phyloP scores from a whole-genome alignment of 2,329 filamentous ascomycete genomes.

The Colletotrichum kahawae region DNA sequence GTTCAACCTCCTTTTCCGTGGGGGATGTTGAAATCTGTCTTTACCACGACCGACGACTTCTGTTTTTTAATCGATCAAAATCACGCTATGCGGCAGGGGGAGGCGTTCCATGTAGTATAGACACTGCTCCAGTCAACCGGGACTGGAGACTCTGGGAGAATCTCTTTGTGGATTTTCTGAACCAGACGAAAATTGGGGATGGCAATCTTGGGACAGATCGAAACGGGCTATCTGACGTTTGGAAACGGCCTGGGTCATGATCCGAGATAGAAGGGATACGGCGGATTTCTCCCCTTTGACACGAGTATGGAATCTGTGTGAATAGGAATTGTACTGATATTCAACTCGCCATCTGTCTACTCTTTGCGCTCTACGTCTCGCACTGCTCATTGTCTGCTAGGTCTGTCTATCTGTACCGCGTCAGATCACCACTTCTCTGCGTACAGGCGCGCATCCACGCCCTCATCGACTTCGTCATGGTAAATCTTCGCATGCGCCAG shows the following conservation, averaged over 20 bases:
- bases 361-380: neutral
- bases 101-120: slow-evolving; percentile 23
- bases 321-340: slow-evolving; percentile 21
- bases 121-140: neutral
- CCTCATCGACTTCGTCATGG: slow-evolving; percentile 30
- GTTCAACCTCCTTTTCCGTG: neutral
- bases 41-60: neutral
- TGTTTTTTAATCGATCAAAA: neutral
- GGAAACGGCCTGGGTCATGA: neutral
- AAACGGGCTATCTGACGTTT: neutral
- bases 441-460: slow-evolving; percentile 5
- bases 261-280: neutral
- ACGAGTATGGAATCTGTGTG: slow-evolving; percentile 1
- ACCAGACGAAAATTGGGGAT: neutral
- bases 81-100: neutral
- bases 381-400: neutral
- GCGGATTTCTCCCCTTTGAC: neutral
- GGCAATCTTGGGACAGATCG: neutral
- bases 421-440: neutral
- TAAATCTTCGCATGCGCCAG: slow-evolving; percentile 63
- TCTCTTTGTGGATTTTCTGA: neutral
- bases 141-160: neutral
- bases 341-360: neutral
- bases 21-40: neutral
- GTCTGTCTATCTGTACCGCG: accelerated